phyloP scores from a whole-genome alignment of 208 protist species.

The Leishmania tropica region DNA sequence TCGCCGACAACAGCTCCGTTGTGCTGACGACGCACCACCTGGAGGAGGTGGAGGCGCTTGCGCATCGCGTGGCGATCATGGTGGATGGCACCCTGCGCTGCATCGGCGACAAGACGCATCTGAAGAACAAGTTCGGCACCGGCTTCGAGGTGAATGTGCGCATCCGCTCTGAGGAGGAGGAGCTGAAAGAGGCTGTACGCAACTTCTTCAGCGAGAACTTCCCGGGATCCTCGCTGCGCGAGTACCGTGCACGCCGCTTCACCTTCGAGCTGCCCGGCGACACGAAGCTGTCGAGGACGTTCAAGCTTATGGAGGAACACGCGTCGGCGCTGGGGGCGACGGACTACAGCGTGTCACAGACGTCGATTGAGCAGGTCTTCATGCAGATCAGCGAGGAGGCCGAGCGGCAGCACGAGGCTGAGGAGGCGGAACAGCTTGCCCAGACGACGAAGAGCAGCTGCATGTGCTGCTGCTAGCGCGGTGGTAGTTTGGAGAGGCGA shows the following conservation, averaged over 20 bases:
- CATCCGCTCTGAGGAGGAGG: conserved; percentile 22
- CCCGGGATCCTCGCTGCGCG: background rate
- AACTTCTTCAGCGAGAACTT: background rate
- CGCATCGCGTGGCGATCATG: conserved; percentile 79
- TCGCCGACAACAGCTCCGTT: conserved; percentile 60
- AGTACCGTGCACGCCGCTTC: background rate
- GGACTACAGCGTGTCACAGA: conserved; percentile 83
- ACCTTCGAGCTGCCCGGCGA: background rate
- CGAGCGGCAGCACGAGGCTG: conserved; percentile 26
- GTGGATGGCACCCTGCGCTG: conserved; percentile 75
- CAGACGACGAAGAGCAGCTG: background rate
- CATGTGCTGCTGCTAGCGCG: background rate
- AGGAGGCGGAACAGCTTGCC: conserved; percentile 7
- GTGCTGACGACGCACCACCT: conserved; percentile 94
- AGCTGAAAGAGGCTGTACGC: conserved; percentile 5
- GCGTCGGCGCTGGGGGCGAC: conserved; percentile 34
- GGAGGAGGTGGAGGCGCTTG: conserved; percentile 93
- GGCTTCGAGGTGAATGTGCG: conserved; percentile 51
- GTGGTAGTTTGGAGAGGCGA: background rate
- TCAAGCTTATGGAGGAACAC: conserved; percentile 49
- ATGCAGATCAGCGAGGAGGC: conserved; percentile 62
- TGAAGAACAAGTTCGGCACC: conserved; percentile 73
- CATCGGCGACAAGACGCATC: conserved; percentile 72
- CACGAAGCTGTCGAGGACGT: conserved; percentile 45
- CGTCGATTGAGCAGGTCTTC: conserved; percentile 26